phyloP scores from a whole-genome alignment of 352 stramenopile genomes.

The Achlya hypogyna region DNA sequence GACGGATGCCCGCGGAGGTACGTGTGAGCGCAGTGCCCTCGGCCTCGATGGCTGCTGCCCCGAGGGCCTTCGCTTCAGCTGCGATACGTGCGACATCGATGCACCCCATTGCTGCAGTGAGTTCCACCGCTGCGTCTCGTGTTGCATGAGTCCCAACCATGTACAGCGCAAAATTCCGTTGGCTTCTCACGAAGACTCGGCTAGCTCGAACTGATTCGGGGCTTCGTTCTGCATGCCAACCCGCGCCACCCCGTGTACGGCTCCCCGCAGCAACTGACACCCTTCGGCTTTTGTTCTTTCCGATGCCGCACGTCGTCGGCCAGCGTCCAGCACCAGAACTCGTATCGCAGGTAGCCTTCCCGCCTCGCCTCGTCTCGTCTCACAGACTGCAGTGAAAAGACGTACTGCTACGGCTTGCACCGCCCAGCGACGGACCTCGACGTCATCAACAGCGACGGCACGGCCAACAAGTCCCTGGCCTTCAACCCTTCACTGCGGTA shows the following conservation, averaged over 20 bases:
- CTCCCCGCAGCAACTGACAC: slow-evolving; percentile 37
- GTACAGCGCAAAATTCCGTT: slow-evolving; percentile 31
- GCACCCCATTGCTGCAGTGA: slow-evolving; percentile 57
- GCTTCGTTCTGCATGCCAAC: slow-evolving; percentile 53
- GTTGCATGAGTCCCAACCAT: slow-evolving; percentile 72
- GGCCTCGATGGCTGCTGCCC: slow-evolving; percentile 39
- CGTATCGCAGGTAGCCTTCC: slow-evolving; percentile 46
- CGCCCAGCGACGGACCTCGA: slow-evolving; percentile 44
- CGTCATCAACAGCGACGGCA: slow-evolving; percentile 54
- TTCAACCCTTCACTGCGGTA: neutral
- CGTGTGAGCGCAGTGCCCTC: slow-evolving; percentile 34
- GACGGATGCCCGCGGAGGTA: slow-evolving; percentile 49
- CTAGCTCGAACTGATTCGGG: slow-evolving; percentile 43
- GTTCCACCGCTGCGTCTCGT: slow-evolving; percentile 67
- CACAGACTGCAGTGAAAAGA: slow-evolving; percentile 23
- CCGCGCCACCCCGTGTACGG: slow-evolving; percentile 52
- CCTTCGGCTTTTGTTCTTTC: slow-evolving; percentile 64
- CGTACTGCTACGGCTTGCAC: slow-evolving; percentile 63
- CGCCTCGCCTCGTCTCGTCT: neutral
- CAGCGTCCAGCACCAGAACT: slow-evolving; percentile 71
- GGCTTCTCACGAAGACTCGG: neutral
- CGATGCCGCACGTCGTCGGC: slow-evolving; percentile 66
- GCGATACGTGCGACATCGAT: slow-evolving; percentile 51
- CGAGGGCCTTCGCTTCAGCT: slow-evolving; percentile 49
- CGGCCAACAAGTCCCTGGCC: neutral